Evolutionary conservation across 2,329 filamentous ascomycete genomes (phyloP).

Genomic region (Colletotrichum phormii): DNA sequence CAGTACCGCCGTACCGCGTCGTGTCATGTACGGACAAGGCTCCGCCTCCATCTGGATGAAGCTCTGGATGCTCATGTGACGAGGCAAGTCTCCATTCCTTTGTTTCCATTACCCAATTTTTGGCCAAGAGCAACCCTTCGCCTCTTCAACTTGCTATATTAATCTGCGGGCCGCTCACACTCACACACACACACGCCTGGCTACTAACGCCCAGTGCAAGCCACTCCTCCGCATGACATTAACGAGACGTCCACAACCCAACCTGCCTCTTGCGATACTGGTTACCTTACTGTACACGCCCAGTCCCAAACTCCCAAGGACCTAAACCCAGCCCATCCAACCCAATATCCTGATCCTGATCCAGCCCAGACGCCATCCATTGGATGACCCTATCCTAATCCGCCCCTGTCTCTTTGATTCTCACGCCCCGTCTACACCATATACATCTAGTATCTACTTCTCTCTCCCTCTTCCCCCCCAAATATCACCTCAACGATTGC

Average conservation of each 20-base stretch:
- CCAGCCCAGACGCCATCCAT: constrained; percentile 11
- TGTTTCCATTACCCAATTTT: constrained; percentile 64
- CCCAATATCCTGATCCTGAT: background rate
- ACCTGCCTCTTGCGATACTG: constrained; percentile 13
- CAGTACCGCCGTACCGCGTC: constrained; percentile 11
- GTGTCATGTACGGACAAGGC: constrained; percentile 32
- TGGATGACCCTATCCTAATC: constrained; percentile 12
- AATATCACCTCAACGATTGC: constrained; percentile 37
- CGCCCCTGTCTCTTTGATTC: constrained; percentile 16
- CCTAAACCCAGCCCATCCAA: background rate
- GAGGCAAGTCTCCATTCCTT: constrained; percentile 52
- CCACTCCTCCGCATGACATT: constrained; percentile 16
- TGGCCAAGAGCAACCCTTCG: constrained; percentile 37
- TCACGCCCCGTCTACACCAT: background rate
- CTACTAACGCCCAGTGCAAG: constrained; percentile 16
- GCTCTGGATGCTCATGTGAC: constrained; percentile 48
- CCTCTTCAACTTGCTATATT: constrained; percentile 34
- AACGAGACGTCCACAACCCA: constrained; percentile 12
- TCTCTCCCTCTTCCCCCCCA: background rate
- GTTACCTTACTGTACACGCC: background rate
- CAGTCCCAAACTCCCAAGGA: background rate
- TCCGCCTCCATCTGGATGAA: constrained; percentile 36
- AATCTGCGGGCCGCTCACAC: constrained; percentile 38
- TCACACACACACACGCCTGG: constrained; percentile 27
- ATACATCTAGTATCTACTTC: background rate